Conservation (phyloP, 139 green algal genomes). For the Zygnema circumcarinatum region DNA sequence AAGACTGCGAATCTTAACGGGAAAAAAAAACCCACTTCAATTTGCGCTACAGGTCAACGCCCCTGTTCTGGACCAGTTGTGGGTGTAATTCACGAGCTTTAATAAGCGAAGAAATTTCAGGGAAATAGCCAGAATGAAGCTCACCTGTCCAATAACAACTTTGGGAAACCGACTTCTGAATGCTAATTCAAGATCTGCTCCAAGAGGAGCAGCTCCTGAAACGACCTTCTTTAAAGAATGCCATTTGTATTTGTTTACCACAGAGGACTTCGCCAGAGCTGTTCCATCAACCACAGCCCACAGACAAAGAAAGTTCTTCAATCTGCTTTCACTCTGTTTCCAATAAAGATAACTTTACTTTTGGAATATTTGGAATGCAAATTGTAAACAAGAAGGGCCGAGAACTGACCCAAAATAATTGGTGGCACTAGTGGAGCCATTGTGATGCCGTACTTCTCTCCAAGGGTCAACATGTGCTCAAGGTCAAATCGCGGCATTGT, state of each 20-base stretch:
- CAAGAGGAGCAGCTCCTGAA: constrained; percentile 38
- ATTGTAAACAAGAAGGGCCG: no score
- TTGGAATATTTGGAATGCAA: no score
- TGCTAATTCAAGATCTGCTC: constrained; percentile 4
- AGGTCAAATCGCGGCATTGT: constrained; percentile 50
- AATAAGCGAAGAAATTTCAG: no score
- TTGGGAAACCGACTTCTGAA: constrained; percentile 15
- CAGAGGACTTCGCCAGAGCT: constrained; percentile 46
- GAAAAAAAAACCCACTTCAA: no score
- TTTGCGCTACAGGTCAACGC: no score
- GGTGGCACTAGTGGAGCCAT: constrained; percentile 37
- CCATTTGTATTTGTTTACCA: constrained; percentile 47
- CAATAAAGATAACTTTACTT: no score
- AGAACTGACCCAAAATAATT: constrained; percentile 39
- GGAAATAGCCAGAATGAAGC: no score
- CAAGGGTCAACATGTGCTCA: constrained; percentile 22
- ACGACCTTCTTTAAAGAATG: constrained; percentile 9
- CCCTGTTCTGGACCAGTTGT: no score
- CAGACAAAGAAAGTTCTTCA: neutral
- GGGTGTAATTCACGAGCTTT: no score
- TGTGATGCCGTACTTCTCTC: constrained; percentile 18
- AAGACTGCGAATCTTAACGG: neutral
- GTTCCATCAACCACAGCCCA: neutral
- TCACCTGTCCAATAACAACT: neutral
- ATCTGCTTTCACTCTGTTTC: no score